Evolutionary conservation across 1,139 yeast species (phyloP), one percentile per base, ranked within the genome.

Genomic region (Arxiozyma bovina): DNA sequence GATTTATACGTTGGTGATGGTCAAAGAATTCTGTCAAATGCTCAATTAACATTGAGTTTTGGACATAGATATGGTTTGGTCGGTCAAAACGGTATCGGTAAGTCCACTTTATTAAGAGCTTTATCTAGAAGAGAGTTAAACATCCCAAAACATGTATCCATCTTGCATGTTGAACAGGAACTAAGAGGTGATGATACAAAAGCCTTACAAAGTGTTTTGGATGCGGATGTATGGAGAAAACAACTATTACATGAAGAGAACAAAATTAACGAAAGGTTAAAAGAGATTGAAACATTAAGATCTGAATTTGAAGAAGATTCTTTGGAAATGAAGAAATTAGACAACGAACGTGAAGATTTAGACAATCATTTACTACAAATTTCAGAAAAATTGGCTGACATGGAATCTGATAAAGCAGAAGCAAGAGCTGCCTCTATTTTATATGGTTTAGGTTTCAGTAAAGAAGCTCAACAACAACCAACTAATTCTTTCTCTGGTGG

Each of bases 51-150:
- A 0, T 78, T 93, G 62, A 85, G 96, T 42, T 85, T 85, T 68
- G 99, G 99, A 54, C 89, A 89, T 72, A 81, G 99, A 70, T 93
- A 93, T 63, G 99, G 99, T 81, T 76, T 93, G 56, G 96, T 93
- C 50, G 99, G 99, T 72, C 96, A 91, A 69, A 93, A 93, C 74
- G 99, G 99, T 90, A 90, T 94, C 64, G 99, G 99, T 84, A 93
- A 93, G 70, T 91, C 98, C 46, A 93, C 99, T 0, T 75, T 93
- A 55, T 77, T 93, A 65, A 79, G 89, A 63, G 99, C 99, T 0
- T 76, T 93, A 53, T 85, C 97, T 0, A 82, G 95, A 70, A 85
- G 99, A 79, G 99, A 93, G 70, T 77, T 93, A 62, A 83, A 89
- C 56, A 86, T 93, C 62, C 98, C 99, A 20, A 89, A 88, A 63